These are phyloP conservation scores for Xerocomellus dryophilus DNA, from an alignment of 768 basidiomycete species.

Conservation along the genomic window DNA sequence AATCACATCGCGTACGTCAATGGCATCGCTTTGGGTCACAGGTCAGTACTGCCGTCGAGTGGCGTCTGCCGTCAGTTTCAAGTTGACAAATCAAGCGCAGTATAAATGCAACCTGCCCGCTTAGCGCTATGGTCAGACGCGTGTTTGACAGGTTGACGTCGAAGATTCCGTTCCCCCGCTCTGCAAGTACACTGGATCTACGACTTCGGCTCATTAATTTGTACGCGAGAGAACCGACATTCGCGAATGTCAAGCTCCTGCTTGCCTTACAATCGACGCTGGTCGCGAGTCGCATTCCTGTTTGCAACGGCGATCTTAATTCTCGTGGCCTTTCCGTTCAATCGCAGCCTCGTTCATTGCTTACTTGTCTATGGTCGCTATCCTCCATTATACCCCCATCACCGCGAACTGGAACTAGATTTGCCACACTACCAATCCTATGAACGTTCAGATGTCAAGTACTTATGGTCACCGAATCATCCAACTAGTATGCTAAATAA, in stretches of 20 bases:
- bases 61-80: no score
- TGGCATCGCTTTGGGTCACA: no score
- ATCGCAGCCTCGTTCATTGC: conserved; percentile 17
- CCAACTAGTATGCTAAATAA: conserved; percentile 15
- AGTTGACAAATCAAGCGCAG: no score
- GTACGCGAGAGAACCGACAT: neutral
- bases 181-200: neutral
- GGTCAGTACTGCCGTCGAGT: no score
- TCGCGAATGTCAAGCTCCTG: neutral
- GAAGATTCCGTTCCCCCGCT: neutral
- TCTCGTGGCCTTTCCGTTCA: conserved; percentile 21
- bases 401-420: conserved; percentile 34
- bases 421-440: conserved; percentile 40
- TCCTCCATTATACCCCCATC: conserved; percentile 42
- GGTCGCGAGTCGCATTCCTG: conserved; percentile 4
- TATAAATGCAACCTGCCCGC: no score
- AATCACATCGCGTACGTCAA: no score
- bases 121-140: neutral
- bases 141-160: neutral
- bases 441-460: conserved; percentile 35
- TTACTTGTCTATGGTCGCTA: conserved; percentile 18
- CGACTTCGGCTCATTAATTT: no score
- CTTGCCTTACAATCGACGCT: conserved; percentile 1
- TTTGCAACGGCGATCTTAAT: conserved; percentile 6
- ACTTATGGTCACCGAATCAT: conserved; percentile 48